These are phyloP conservation scores for Alternaria solani DNA, from an alignment of 2,329 filamentous ascomycete species.

Conservation along the genomic window DNA sequence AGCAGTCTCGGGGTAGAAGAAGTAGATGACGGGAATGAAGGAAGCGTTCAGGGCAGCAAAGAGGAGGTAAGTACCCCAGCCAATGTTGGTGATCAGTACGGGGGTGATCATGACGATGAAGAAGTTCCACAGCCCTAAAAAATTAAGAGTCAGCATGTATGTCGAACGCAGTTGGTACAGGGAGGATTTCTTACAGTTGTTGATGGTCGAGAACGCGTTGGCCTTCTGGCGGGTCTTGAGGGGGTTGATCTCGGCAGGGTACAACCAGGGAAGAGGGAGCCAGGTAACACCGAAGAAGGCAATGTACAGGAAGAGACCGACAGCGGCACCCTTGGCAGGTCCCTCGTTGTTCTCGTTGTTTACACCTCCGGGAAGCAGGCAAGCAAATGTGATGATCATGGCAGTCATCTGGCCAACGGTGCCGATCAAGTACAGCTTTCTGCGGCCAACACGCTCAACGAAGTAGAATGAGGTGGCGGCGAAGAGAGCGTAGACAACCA, in stretches of 20 bases:
- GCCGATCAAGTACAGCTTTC: slow-evolving; percentile 54
- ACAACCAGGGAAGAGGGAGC: slow-evolving; percentile 69
- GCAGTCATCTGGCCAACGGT: slow-evolving; percentile 63
- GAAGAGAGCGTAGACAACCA: slow-evolving; percentile 64
- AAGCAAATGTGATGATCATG: slow-evolving; percentile 52
- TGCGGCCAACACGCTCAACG: slow-evolving; percentile 67
- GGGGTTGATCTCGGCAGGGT: slow-evolving; percentile 61
- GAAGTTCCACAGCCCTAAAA: slow-evolving; percentile 55
- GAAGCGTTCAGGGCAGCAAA: slow-evolving; percentile 62
- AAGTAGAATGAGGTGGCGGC: slow-evolving; percentile 69
- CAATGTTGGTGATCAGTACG: slow-evolving; percentile 48
- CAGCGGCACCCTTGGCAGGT: slow-evolving; percentile 60
- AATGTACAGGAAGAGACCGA: slow-evolving; percentile 74
- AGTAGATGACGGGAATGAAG: slow-evolving; percentile 62
- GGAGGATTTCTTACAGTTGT: slow-evolving; percentile 51
- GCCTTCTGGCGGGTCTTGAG: slow-evolving; percentile 65
- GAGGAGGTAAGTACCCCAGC: slow-evolving; percentile 55
- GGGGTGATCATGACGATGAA: slow-evolving; percentile 56
- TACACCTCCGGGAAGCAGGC: slow-evolving; percentile 46
- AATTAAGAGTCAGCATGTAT: no score
- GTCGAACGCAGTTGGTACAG: no score
- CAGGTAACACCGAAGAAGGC: slow-evolving; percentile 73
- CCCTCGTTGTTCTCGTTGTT: slow-evolving; percentile 20
- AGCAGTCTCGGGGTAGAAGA: slow-evolving; percentile 65
- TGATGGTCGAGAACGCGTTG: slow-evolving; percentile 62